phyloP scores from a whole-genome alignment of 371 early-diverging fungal species.

The Syncephalis fuscata region DNA sequence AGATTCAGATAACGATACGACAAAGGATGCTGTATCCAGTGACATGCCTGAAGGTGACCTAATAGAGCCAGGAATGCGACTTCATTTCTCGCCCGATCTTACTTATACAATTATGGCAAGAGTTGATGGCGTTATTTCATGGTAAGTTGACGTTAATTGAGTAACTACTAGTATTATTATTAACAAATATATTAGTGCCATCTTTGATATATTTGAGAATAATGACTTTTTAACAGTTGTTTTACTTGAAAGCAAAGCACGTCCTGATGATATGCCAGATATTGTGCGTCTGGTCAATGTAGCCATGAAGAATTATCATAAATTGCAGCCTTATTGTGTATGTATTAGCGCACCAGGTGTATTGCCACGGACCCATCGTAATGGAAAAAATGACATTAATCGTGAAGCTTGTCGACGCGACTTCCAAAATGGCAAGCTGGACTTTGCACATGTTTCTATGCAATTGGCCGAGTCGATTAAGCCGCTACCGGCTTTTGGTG shows the following conservation, averaged over 20 bases:
- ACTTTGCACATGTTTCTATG: conserved; percentile 23
- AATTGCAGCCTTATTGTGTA: conserved; percentile 39
- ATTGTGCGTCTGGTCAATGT: conserved; percentile 28
- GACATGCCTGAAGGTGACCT: conserved; percentile 1
- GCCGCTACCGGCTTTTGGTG: conserved; percentile 19
- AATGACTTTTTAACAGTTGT: conserved; percentile 53
- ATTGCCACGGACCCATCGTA: conserved; percentile 49
- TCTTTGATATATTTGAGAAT: conserved; percentile 44
- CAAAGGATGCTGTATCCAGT: neutral
- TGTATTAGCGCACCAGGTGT: conserved; percentile 30
- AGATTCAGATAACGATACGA: neutral
- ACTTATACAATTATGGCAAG: conserved; percentile 26
- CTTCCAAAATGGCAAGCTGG: conserved; percentile 39
- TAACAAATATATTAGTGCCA: conserved; percentile 15
- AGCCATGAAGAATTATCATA: conserved; percentile 28
- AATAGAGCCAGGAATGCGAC: conserved; percentile 17
- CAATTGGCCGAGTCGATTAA: conserved; percentile 33
- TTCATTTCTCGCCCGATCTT: conserved; percentile 29
- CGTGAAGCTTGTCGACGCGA: conserved; percentile 38
- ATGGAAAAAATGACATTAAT: conserved; percentile 47
- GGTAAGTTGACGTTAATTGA: conserved; percentile 18
- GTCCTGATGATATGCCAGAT: conserved; percentile 23
- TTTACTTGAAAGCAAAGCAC: conserved; percentile 36
- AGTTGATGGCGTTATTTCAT: conserved; percentile 31
- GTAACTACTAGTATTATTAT: neutral